phyloP scores from a whole-genome alignment of 2,329 filamentous ascomycete genomes.

The Ophiognomonia clavigignenti-juglandacearum region DNA sequence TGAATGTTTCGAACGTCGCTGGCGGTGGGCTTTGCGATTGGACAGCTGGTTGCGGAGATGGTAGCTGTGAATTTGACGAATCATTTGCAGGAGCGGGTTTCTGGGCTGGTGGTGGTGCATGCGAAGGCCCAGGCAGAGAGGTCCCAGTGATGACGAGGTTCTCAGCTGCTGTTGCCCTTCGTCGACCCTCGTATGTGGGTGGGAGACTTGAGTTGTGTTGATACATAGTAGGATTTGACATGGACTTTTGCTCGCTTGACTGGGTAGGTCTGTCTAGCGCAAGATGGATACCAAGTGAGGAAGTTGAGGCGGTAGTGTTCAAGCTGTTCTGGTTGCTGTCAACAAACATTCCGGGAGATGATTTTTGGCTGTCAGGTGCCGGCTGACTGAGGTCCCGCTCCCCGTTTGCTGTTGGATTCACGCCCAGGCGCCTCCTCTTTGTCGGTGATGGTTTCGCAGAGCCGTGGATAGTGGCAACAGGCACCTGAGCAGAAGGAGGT shows the following conservation, averaged over 20 bases:
- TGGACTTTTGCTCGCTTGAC: background rate
- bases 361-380: background rate
- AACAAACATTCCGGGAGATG: background rate
- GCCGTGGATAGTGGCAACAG: slow-evolving; percentile 8
- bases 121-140: background rate
- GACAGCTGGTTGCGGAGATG: background rate
- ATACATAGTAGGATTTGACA: background rate
- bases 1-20: slow-evolving; percentile 24
- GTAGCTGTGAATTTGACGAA: background rate
- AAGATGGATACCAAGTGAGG: background rate
- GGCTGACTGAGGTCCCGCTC: background rate
- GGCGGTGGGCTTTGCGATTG: background rate
- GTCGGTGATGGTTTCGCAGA: background rate
- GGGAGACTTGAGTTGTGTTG: background rate
- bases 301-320: slow-evolving; percentile 2
- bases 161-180: background rate
- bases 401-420: background rate
- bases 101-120: background rate
- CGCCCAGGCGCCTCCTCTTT: slow-evolving; percentile 1
- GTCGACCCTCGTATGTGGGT: slow-evolving; percentile 11
- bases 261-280: background rate
- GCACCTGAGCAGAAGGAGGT: slow-evolving; percentile 28
- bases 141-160: background rate
- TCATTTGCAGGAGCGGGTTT: background rate
- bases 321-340: background rate